A percentile compares a stretch with the other conserved stretches of the same genome.
These are phyloP conservation scores for Epichloe gansuensis DNA, from an alignment of 2,329 filamentous ascomycete species.

Conservation along the genomic window DNA sequence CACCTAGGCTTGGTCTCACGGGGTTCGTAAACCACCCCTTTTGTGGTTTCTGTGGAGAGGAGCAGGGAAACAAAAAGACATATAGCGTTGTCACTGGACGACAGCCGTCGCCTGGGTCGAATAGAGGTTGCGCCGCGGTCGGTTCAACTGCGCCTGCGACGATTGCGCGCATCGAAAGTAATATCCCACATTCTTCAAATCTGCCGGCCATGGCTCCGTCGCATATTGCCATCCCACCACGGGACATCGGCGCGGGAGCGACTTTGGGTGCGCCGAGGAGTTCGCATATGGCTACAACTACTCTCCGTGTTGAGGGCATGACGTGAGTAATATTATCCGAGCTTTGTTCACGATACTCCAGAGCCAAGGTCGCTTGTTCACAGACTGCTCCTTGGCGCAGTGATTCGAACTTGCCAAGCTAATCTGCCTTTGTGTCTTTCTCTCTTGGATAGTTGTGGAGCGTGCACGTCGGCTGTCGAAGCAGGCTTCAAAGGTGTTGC, in stretches of 20 bases:
- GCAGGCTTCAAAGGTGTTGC: conserved; percentile 72
- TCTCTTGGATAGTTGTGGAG: conserved; percentile 57
- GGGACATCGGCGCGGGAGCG: conserved; percentile 19
- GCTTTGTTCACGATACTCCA: conserved; percentile 6
- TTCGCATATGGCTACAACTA: conserved; percentile 75
- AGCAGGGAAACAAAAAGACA: background rate
- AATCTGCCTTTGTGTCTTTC: background rate
- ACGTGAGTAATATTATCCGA: conserved; percentile 37
- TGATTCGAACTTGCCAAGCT: background rate
- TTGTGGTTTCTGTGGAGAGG: background rate
- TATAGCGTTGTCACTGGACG: background rate
- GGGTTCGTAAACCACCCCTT: background rate
- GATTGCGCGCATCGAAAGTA: background rate
- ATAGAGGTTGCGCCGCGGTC: background rate
- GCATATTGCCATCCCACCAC: conserved; percentile 34
- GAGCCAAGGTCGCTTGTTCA: conserved; percentile 22
- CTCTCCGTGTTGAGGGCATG: conserved; percentile 81
- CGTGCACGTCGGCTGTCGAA: conserved; percentile 93
- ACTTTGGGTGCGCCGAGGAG: conserved; percentile 20
- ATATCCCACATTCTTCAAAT: background rate
- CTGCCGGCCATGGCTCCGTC: conserved; percentile 35
- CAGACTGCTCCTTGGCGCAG: background rate
- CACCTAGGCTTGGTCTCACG: background rate
- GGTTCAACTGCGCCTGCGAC: background rate
- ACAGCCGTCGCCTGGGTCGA: background rate